phyloP scores from a whole-genome alignment of 176 grass and related monocot species.

The Metroxylon sagu region DNA sequence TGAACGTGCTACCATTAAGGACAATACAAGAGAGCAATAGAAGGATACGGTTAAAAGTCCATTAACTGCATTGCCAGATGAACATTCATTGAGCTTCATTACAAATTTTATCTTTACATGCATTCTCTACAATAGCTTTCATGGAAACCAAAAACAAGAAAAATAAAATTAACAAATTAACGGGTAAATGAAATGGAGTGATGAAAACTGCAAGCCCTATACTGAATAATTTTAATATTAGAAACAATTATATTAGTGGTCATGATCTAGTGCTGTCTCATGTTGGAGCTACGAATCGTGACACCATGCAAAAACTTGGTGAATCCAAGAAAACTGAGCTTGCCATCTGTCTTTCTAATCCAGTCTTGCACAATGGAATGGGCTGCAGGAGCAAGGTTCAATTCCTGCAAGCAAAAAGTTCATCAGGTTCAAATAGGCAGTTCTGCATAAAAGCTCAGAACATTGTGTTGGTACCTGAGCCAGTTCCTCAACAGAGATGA shows the following conservation, averaged over 20 bases:
- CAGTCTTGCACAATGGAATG: constrained; percentile 7
- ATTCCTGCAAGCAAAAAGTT: neutral
- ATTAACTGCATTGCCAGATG: too few species aligned
- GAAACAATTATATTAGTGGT: neutral
- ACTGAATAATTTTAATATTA: neutral
- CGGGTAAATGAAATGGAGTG: neutral
- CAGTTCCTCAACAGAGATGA: constrained; percentile 8
- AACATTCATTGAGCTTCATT: neutral
- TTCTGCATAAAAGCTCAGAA: neutral
- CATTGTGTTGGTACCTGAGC: neutral
- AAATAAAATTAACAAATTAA: neutral
- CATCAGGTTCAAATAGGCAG: neutral
- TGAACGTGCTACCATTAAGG: too few species aligned
- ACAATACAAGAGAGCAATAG: too few species aligned
- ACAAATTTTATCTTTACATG: neutral
- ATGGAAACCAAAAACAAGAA: neutral
- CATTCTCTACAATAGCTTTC: neutral
- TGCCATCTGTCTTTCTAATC: constrained; percentile 6
- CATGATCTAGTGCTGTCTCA: neutral
- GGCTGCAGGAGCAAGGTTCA: neutral
- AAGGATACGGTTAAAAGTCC: too few species aligned
- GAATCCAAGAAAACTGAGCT: constrained; percentile 17
- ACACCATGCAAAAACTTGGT: constrained; percentile 10
- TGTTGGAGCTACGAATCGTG: neutral
- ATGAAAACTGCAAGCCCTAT: neutral